Evolutionary conservation across 2,329 filamentous ascomycete genomes (phyloP).

Genomic region (Colletotrichum somersetense): DNA sequence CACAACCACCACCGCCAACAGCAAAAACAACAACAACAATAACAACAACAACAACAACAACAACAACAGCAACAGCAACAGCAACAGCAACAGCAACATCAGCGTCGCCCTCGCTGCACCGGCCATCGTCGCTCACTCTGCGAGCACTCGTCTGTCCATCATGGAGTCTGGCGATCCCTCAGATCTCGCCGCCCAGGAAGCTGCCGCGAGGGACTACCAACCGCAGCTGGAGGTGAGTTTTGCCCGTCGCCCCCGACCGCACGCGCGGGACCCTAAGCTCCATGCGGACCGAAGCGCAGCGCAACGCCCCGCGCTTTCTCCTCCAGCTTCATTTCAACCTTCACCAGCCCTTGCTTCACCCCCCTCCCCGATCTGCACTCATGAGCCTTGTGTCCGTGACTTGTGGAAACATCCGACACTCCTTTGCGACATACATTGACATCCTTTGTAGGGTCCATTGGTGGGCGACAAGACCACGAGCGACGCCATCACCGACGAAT

Average conservation of each 20-base stretch:
- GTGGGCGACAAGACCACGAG: constrained; percentile 84
- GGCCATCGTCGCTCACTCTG: constrained; percentile 52
- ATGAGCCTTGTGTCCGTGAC: neutral
- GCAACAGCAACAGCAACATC: constrained; percentile 20
- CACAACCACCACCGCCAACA: neutral
- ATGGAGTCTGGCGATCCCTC: constrained; percentile 47
- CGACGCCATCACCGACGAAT: constrained; percentile 83
- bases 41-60: constrained; percentile 24
- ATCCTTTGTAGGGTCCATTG: constrained; percentile 75
- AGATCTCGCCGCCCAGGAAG: constrained; percentile 70
- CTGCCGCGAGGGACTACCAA: constrained; percentile 70
- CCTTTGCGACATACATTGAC: neutral
- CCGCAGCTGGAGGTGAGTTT: constrained; percentile 67
- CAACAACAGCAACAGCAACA: no score
- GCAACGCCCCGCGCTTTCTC: neutral
- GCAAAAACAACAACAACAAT: neutral
- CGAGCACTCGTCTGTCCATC: constrained; percentile 45
- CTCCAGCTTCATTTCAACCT: constrained; percentile 33
- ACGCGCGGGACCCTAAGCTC: constrained; percentile 1
- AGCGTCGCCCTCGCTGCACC: constrained; percentile 14
- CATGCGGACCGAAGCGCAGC: constrained; percentile 9
- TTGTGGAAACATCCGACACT: no score
- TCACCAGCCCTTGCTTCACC: constrained; percentile 1
- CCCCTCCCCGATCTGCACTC: neutral
- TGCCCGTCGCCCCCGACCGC: neutral